Conservation (phyloP, 208 protist species). For the Wallacemonas collosoma region DNA sequence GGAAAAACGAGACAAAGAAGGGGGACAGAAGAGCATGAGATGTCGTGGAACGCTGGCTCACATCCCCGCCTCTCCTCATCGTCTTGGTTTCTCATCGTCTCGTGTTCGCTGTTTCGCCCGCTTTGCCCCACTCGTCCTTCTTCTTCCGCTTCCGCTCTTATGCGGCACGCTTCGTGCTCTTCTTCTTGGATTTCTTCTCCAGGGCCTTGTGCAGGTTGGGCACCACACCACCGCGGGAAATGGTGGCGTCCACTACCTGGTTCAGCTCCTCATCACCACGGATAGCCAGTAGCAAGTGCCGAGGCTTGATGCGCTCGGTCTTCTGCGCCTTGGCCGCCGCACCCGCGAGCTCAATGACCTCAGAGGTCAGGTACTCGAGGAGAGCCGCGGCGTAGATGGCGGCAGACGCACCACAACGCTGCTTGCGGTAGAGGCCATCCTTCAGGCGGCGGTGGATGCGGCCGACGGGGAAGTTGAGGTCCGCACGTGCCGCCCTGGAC, state of each 20-base stretch:
- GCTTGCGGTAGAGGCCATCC: constrained; percentile 92
- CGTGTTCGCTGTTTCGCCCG: constrained; percentile 1
- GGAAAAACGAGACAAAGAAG: constrained; percentile 9
- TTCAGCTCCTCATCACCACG: constrained; percentile 99
- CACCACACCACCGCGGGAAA: constrained; percentile 88
- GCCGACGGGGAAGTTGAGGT: constrained; percentile 97
- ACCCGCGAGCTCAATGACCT: constrained; percentile 98
- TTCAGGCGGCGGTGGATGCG: constrained; percentile 99
- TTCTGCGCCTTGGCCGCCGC: constrained; percentile 98
- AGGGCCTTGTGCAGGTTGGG: constrained; percentile 90
- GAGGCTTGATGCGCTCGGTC: constrained; percentile 98
- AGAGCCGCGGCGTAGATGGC: constrained; percentile 99
- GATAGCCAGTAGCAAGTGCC: constrained; percentile 98
- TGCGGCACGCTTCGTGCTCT: constrained; percentile 74
- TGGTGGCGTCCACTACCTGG: constrained; percentile 96
- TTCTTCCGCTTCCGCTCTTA: constrained; percentile 3
- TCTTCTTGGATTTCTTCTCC: constrained; percentile 93
- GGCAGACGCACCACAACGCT: constrained; percentile 96
- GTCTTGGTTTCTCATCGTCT: not conserved
- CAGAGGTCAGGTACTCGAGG: constrained; percentile 98
- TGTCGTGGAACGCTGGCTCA: not conserved
- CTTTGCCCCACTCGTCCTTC: not conserved
- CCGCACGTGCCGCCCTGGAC: constrained; percentile 87
- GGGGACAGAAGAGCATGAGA: not conserved
- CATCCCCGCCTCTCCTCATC: constrained; percentile 7